phyloP scores from a whole-genome alignment of 306 rosid genomes.

The Prunus salicina region DNA sequence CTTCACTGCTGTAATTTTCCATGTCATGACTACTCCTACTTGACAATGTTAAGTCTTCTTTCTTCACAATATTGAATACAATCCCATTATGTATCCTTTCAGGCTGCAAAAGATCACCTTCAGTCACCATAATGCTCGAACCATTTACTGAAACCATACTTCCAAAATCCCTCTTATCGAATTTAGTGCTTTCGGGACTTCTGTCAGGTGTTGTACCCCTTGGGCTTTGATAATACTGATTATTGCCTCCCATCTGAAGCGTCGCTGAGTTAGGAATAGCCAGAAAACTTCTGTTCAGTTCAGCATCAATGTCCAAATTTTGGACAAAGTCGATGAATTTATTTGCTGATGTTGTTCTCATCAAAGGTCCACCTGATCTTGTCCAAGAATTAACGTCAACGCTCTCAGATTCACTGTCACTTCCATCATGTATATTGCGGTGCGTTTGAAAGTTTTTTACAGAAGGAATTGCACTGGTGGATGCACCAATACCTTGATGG shows the following conservation, averaged over 20 bases:
- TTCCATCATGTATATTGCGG: conserved; percentile 55
- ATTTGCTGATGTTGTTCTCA: conserved; percentile 86
- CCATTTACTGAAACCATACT: conserved; percentile 42
- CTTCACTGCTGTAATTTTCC: conserved; percentile 54
- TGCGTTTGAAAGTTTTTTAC: conserved; percentile 44
- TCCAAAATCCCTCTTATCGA: conserved; percentile 48
- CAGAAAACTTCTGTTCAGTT: conserved; percentile 41
- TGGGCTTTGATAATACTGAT: conserved; percentile 42
- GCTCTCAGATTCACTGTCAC: conserved; percentile 79
- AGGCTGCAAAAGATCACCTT: conserved; percentile 93
- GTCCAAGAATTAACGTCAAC: conserved; percentile 72
- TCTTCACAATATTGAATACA: conserved; percentile 81
- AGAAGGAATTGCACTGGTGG: conserved; percentile 30
- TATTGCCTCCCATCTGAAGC: conserved; percentile 32
- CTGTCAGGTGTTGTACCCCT: conserved; percentile 53
- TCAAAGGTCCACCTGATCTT: conserved; percentile 89
- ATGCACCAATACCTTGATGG: conserved; percentile 48
- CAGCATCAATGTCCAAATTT: conserved; percentile 61
- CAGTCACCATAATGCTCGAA: conserved; percentile 56
- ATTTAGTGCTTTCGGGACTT: conserved; percentile 48
- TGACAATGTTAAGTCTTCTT: conserved; percentile 58
- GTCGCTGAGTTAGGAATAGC: conserved; percentile 37
- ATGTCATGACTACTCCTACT: conserved; percentile 50
- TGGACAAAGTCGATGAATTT: conserved; percentile 74
- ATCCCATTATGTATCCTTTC: conserved; percentile 81